Base-by-base conservation (phyloP, 2,329 filamentous ascomycete species). In the Ceratocystiopsis sp. region DNA sequence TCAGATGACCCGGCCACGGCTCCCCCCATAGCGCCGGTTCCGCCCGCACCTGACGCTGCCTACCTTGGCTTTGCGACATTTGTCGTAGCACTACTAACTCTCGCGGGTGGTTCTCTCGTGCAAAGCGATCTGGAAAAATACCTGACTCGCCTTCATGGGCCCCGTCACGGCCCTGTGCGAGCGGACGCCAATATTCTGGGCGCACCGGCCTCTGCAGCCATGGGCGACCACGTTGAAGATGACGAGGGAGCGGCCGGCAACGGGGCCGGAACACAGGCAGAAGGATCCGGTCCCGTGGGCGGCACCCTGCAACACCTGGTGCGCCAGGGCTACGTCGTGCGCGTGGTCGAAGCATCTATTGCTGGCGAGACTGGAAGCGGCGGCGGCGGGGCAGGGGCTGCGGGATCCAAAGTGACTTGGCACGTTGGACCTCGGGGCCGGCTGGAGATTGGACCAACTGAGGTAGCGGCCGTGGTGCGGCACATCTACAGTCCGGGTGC, bases 61-160 rank as follows among this genome's bases (percentile, higher is more conserved):
- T 95, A 95, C 57, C 69, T 77, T 1, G 89, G 73, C 0, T 68
- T 98, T 35, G 93, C 86, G 57, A 86, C 80, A 0, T 71, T 86
- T 48, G 66, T 93, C 1, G 74, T 96, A 10, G 68, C 84, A 0
- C 62, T 93, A 41, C 84, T 96, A 46, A 68, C 71, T 40, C 69
- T 96, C 4, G 78, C 72, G 48, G 78, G 78, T n/a, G 78, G 82
- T 4, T 69, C 71, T 38, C 63, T 98, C 2, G 72, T 76, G 21
- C 85, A 96, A 44, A 69, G 76, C 41, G 91, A 87, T 56, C 69
- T 98, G 5, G 75, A 78, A 42, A 73, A 84, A 12, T 80, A 81
- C 48, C 44, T 51, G n/a, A 32, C 36, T 7, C 15, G 47, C 9
- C 35, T 51, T 9, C 44, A 61, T 46, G 33, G 51, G 51, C 12